These are phyloP conservation scores for Mimosa pudica DNA, from an alignment of 306 rosid species.

Conservation along the genomic window DNA sequence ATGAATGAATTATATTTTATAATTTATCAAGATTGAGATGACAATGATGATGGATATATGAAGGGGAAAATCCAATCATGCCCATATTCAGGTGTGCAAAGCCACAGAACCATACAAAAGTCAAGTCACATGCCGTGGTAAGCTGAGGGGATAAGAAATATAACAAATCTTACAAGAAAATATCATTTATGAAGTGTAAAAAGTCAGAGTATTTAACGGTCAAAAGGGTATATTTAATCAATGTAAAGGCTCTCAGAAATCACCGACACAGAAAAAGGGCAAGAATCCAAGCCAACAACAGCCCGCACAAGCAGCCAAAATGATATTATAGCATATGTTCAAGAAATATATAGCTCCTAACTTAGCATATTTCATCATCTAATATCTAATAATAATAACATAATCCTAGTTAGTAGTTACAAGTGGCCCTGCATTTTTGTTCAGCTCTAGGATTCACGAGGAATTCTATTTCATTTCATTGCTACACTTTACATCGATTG, in stretches of 20 bases:
- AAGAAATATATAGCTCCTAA: slow-evolving; percentile 11
- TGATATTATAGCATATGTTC: slow-evolving; percentile 19
- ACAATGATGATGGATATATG: too few relatives aligned
- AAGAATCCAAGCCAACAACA: slow-evolving; percentile 7
- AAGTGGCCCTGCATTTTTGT: neutral
- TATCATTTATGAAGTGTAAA: slow-evolving; percentile 24
- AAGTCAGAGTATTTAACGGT: slow-evolving; percentile 27
- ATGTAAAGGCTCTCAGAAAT: slow-evolving; percentile 11
- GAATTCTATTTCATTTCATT: neutral
- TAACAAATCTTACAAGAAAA: slow-evolving; percentile 21
- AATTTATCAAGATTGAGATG: too few relatives aligned
- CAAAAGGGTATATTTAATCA: neutral
- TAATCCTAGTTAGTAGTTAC: neutral
- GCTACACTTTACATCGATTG: neutral
- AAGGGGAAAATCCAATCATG: too few relatives aligned
- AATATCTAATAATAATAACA: slow-evolving; percentile 16
- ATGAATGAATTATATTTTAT: too few relatives aligned
- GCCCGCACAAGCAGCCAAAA: slow-evolving; percentile 31
- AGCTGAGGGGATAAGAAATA: slow-evolving; percentile 16
- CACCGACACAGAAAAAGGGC: slow-evolving; percentile 33
- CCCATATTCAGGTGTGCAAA: too few relatives aligned
- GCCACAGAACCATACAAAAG: too few relatives aligned
- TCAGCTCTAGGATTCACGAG: neutral
- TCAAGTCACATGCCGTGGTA: slow-evolving; percentile 44
- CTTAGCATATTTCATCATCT: slow-evolving; percentile 29